Evolutionary conservation across 345 rosid genomes (phyloP).

Genomic region (Linum lewisii): DNA sequence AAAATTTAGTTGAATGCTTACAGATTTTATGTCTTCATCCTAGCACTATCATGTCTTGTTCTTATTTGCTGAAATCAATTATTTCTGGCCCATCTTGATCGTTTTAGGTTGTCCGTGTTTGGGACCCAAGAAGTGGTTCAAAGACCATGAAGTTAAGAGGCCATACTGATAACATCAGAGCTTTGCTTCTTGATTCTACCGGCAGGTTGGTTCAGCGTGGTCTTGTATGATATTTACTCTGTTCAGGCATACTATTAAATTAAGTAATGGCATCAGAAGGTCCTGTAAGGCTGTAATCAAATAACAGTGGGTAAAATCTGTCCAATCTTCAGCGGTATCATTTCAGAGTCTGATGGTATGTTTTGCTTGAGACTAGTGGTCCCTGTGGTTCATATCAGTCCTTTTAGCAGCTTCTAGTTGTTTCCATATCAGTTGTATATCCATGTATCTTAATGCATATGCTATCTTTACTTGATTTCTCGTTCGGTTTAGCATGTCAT

Average conservation of each 20-base stretch:
- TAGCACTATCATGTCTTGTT: not conserved
- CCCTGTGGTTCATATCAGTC: not conserved
- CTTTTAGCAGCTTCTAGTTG: not conserved
- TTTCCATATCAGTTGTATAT: not conserved
- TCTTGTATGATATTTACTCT: too few relatives aligned
- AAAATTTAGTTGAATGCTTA: not conserved
- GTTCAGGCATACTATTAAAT: not conserved
- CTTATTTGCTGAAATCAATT: not conserved
- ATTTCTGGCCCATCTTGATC: not conserved
- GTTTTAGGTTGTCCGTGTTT: conserved; percentile 87
- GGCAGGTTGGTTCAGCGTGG: conserved; percentile 74
- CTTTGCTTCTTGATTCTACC: conserved; percentile 80
- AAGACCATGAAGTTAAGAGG: conserved; percentile 96
- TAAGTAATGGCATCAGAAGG: not conserved
- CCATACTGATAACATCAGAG: conserved; percentile 91
- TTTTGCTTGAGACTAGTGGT: not conserved
- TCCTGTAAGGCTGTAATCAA: not conserved
- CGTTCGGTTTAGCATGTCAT: not conserved
- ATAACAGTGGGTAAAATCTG: not conserved
- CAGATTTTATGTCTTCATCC: not conserved
- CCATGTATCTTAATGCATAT: not conserved
- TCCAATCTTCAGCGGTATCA: not conserved
- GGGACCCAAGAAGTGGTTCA: conserved; percentile 97
- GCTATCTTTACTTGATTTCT: not conserved
- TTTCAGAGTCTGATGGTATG: too few relatives aligned